Evolutionary conservation across 2,329 filamentous ascomycete genomes (phyloP), one percentile per base, ranked within the genome.

Genomic region (Gaeumannomyces sp.): DNA sequence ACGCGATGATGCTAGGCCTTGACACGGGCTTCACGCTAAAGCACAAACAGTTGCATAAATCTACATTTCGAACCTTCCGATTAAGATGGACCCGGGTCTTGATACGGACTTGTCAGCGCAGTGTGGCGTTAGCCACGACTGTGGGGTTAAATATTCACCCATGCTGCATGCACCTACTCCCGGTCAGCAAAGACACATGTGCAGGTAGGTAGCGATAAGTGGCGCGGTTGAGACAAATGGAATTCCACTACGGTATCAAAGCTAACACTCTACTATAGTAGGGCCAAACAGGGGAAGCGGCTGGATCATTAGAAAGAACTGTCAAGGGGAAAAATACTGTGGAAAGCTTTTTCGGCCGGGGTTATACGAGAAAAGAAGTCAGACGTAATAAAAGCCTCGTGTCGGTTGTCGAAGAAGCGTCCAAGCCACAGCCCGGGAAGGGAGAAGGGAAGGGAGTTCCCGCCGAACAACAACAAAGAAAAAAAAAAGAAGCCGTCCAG

Each of bases 251-350:
- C 45, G 45, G 45, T 53, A 53, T 53, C 45, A 53, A 53, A 53
- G 45, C 45, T 53, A 53, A 53, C 45, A 53, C 45, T 53, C 45
- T 53, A 53, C 45, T 53, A 53, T 53, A 53, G 45, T 50, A 53
- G 45, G 45, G 45, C 45, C 45, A 53, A 53, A 53, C 22, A 11
- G 45, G 33, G 45, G 45, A 53, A 53, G 25, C 16, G 28, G 45
- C 50, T 56, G 61, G n/a, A 62, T 62, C 61, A 62, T 62, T 62
- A 62, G 45, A 62, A 62, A 35, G 29, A 62, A 28, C 33, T 28
- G 33, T 56, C 28, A 56, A 62, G 53, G 50, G 28, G 53, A 62
- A 62, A 57, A 53, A 50, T 62, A 56, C 27, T 62, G 38, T 45
- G 53, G n/a, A 62, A 33, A 28, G 50, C 61, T 53, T 53, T 53